Conservation (phyloP, 306 rosid species). For the Cucumis melo region DNA sequence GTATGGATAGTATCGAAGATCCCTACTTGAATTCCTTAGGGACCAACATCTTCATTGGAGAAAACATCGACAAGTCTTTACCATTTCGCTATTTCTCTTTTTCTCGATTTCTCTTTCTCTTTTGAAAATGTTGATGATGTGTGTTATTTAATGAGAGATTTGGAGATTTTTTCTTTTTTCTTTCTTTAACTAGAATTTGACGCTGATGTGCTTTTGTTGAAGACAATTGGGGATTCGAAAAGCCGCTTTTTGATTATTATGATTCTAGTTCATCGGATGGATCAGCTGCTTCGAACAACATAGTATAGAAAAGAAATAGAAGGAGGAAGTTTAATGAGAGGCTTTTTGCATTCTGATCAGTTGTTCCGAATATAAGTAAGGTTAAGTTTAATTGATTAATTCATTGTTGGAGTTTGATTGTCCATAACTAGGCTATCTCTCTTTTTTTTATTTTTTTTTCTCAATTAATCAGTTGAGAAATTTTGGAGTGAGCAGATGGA, state of each 20-base stretch:
- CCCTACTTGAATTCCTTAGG: too few relatives aligned
- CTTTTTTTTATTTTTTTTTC: neutral
- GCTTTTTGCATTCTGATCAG: slow-evolving; percentile 76
- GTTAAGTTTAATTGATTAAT: slow-evolving; percentile 22
- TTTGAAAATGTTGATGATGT: neutral
- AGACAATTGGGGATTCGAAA: slow-evolving; percentile 66
- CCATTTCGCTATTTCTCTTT: neutral
- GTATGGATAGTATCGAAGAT: slow-evolving; percentile 62
- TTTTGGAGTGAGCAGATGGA: slow-evolving; percentile 56
- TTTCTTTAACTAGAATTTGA: too few relatives aligned
- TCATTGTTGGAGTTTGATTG: neutral
- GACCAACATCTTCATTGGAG: slow-evolving; percentile 51
- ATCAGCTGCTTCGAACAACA: slow-evolving; percentile 80
- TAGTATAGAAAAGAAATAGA: slow-evolving; percentile 75
- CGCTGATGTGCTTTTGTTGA: neutral
- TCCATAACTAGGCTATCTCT: neutral
- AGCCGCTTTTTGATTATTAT: slow-evolving; percentile 54
- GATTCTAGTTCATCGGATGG: slow-evolving; percentile 93
- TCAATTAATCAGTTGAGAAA: neutral
- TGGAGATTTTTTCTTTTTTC: too few relatives aligned
- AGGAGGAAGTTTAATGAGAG: slow-evolving; percentile 88
- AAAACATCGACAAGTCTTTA: slow-evolving; percentile 64
- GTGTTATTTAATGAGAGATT: neutral
- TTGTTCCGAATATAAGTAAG: slow-evolving; percentile 91
- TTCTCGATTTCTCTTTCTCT: neutral